Evolutionary conservation across 345 rosid species (phyloP).

Genomic region (Diplotaxis tenuifolia): DNA sequence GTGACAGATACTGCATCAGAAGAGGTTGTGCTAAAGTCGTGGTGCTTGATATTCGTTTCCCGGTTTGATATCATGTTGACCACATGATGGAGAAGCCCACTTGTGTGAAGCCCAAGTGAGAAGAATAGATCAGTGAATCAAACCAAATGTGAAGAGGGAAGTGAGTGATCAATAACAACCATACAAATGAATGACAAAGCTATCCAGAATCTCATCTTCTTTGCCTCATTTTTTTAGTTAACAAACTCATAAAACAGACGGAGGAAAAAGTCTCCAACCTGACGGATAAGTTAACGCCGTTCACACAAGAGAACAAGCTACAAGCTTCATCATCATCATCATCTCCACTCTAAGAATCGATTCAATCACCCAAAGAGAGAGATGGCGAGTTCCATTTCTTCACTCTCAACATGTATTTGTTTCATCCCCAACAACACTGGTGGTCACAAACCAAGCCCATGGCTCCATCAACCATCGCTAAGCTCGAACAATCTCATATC

Average conservation of each 20-base stretch:
- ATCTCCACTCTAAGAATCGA: neutral
- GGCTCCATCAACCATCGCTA: neutral
- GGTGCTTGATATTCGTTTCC: too few relatives aligned
- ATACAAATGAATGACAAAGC: too few relatives aligned
- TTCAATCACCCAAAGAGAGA: neutral
- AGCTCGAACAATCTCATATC: conserved; percentile 25
- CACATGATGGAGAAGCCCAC: too few relatives aligned
- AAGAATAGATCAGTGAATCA: too few relatives aligned
- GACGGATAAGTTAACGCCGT: conserved; percentile 40
- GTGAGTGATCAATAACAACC: too few relatives aligned
- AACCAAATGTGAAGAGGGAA: too few relatives aligned
- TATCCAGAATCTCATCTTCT: too few relatives aligned
- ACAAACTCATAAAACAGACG: conserved; percentile 22
- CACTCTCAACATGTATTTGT: conserved; percentile 39
- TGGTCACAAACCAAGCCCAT: conserved; percentile 18
- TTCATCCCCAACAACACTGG: conserved; percentile 27
- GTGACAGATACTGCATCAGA: conserved; percentile 91
- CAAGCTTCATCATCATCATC: neutral
- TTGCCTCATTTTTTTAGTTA: too few relatives aligned
- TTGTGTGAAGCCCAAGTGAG: too few relatives aligned
- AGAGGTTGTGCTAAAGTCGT: conserved; percentile 92
- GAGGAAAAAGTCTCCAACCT: conserved; percentile 37
- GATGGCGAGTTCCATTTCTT: conserved; percentile 49
- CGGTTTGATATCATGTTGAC: too few relatives aligned
- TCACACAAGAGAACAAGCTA: conserved; percentile 17